Evolutionary conservation across 2,329 filamentous ascomycete species (phyloP), one percentile per base, ranked within the genome.

Genomic region (Penicillium sp.): DNA sequence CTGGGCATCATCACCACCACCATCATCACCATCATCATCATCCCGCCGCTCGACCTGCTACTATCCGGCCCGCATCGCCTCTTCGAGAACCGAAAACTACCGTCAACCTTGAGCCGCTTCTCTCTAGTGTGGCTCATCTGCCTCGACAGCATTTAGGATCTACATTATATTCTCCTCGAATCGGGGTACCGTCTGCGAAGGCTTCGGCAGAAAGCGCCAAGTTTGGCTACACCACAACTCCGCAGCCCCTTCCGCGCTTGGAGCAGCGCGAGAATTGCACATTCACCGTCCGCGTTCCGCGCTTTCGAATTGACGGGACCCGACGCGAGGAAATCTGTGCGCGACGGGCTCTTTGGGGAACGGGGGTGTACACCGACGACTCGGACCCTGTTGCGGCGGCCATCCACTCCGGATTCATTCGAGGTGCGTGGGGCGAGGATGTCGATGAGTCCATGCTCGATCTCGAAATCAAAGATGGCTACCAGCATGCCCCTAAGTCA

Each of bases 291-390:
- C 86, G 92, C 53, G 80, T 98, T 5, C 84, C 89, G 2, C 79
- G 84, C 17, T 77, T 84, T 32, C 87, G 92, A 54, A 70, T 98
- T 6, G 77, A 77, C 6, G 64, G 78, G 0, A 66, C 73, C 6
- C 77, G 84, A 15, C 76, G 90, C 18, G 85, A 92, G 58, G 85
- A 93, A 50, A 89, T 96, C 35, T 93, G 88, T 8, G 69, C 79
- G 6, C 77, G 86, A 22, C 77, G 84, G 13, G 85, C 85, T 6
- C 63, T 98, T 0, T 98, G 90, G 89, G 92, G 92, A 1, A 92
- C 87, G 0, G 89, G 93, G 25, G 76, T 98, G 5, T 96, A 96
- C 59, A 94, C 88, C 0, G 92, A 98, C 52, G 92, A 98, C 63
- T 95, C 88, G 0, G 92, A 98, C 57, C 80, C 92, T 0, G 76